Evolutionary conservation across 225 moss, liverwort and hornwort species (phyloP).

Genomic region (Pleurozium schreberi): DNA sequence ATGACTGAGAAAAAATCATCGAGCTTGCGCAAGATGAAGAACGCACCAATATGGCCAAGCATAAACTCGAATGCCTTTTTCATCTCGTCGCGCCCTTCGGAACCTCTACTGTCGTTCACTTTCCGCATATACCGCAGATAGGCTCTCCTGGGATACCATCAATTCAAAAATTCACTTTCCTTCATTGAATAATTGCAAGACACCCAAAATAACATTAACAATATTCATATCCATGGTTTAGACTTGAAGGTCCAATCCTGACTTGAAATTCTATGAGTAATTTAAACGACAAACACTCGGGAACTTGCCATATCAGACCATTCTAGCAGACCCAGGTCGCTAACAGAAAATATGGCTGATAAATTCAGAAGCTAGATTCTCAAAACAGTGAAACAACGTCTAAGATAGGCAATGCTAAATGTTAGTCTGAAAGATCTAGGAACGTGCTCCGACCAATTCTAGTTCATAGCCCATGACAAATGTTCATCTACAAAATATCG

Average conservation of each 20-base stretch:
- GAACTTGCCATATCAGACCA: background rate
- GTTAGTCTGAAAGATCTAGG: background rate
- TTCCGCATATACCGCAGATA: slow-evolving; percentile 89
- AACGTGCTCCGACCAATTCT: background rate
- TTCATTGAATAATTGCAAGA: background rate
- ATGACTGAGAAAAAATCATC: background rate
- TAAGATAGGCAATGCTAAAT: background rate
- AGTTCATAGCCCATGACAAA: background rate
- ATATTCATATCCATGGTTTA: background rate
- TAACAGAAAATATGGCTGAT: background rate
- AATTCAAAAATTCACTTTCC: background rate
- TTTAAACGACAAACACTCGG: background rate
- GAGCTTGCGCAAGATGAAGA: background rate
- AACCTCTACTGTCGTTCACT: slow-evolving; percentile 70
- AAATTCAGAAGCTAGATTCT: background rate
- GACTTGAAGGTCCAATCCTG: background rate
- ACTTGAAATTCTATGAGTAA: background rate
- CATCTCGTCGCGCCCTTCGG: slow-evolving; percentile 85
- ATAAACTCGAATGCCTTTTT: slow-evolving; percentile 96
- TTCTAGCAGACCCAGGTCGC: background rate
- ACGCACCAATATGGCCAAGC: slow-evolving; percentile 86
- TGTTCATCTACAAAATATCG: background rate
- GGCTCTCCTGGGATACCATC: slow-evolving; percentile 55
- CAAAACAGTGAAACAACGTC: background rate
- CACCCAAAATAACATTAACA: background rate